Conservation (phyloP, 176 grass and related monocot species). For the Raddia guianensis region DNA sequence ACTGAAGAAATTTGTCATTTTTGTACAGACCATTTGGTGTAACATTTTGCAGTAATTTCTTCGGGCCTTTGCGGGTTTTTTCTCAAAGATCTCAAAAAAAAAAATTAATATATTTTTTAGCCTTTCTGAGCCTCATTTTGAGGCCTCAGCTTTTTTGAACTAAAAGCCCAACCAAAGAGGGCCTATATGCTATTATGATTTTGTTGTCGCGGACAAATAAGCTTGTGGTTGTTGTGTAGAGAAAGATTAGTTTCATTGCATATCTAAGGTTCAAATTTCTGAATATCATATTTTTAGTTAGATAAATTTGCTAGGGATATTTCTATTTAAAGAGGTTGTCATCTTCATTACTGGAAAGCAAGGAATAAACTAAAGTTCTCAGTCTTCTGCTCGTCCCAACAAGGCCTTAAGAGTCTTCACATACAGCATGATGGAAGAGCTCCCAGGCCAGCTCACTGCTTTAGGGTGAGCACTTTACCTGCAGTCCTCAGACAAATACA, state of each 20-base stretch:
- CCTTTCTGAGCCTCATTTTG: no score
- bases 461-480: background rate
- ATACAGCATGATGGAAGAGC: conserved; percentile 1
- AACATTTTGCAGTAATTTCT: no score
- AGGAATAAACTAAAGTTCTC: background rate
- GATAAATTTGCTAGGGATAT: background rate
- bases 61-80: no score
- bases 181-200: no score
- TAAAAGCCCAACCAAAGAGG: no score
- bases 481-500: background rate
- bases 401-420: background rate
- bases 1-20: no score
- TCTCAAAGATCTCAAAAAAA: no score
- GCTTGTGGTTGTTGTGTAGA: background rate
- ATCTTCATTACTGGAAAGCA: conserved; percentile 6
- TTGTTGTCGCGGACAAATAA: background rate
- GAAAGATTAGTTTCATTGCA: background rate
- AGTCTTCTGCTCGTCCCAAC: background rate
- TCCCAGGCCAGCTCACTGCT: background rate
- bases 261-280: background rate
- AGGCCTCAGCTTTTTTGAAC: no score
- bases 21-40: no score
- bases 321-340: background rate
- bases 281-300: background rate
- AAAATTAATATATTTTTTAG: no score